Evolutionary conservation across 2,329 filamentous ascomycete genomes (phyloP).

Genomic region (Colletotrichum phormii): DNA sequence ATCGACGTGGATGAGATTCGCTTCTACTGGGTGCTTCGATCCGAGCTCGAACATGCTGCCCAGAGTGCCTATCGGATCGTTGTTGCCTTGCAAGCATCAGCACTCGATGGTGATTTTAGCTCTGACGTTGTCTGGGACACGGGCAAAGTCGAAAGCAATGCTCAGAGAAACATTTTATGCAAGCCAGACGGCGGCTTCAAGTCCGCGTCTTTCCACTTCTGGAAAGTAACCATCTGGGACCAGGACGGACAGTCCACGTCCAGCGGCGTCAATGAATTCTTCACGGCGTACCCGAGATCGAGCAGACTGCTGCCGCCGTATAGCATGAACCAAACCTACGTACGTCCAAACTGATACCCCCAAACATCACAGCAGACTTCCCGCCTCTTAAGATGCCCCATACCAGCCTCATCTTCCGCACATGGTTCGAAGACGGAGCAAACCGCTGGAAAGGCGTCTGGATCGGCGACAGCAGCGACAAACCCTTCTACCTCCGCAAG

Average conservation of each 20-base stretch:
- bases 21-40: constrained; percentile 48
- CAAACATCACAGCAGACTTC: neutral
- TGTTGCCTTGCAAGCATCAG: neutral
- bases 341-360: constrained; percentile 1
- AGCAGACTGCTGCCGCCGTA: constrained; percentile 50
- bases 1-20: constrained; percentile 52
- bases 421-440: constrained; percentile 53
- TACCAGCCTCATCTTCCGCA: constrained; percentile 53
- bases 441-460: constrained; percentile 54
- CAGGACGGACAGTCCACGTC: constrained; percentile 42
- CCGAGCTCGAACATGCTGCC: constrained; percentile 42
- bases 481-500: constrained; percentile 53
- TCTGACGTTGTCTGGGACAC: constrained; percentile 37
- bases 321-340: constrained; percentile 55
- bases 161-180: constrained; percentile 41
- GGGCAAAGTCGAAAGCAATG: constrained; percentile 36
- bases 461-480: constrained; percentile 53
- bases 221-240: constrained; percentile 52
- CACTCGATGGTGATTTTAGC: neutral
- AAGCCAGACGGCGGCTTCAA: constrained; percentile 46
- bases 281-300: constrained; percentile 51
- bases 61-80: constrained; percentile 47
- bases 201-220: constrained; percentile 50
- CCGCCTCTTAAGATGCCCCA: constrained; percentile 48
- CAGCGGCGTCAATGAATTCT: constrained; percentile 48